Evolutionary conservation across 805 yeast species (phyloP).

Genomic region (Kockiozyma suomiensis): DNA sequence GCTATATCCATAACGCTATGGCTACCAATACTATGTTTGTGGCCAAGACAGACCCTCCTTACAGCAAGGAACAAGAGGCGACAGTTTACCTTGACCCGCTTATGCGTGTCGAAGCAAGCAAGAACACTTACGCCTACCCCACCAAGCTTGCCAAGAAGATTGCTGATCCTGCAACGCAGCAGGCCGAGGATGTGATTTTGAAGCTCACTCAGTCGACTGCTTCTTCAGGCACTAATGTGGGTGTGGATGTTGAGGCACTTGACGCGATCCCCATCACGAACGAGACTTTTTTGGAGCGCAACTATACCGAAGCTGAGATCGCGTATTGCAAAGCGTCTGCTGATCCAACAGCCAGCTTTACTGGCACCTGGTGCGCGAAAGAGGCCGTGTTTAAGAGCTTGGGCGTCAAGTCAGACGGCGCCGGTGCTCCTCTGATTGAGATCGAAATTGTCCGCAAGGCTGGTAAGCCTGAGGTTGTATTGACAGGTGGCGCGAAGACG

Average conservation of each 20-base stretch:
- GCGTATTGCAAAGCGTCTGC: constrained; percentile 75
- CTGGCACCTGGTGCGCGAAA: constrained; percentile 99
- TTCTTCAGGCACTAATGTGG: constrained; percentile 63
- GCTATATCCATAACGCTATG: constrained; percentile 94
- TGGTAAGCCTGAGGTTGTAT: constrained; percentile 73
- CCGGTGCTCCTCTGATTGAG: constrained; percentile 89
- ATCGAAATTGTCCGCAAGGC: constrained; percentile 79
- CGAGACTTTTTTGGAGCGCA: constrained; percentile 87
- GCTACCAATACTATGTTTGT: constrained; percentile 87
- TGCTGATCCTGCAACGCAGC: constrained; percentile 38
- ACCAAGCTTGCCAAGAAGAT: constrained; percentile 36
- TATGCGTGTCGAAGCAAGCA: constrained; percentile 64
- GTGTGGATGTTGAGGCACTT: constrained; percentile 94
- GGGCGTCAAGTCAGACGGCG: constrained; percentile 87
- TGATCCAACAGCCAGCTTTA: constrained; percentile 81
- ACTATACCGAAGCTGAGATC: constrained; percentile 82
- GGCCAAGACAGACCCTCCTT: constrained; percentile 93
- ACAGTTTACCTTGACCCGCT: constrained; percentile 94
- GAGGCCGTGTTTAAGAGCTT: constrained; percentile 98
- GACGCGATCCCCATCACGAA: constrained; percentile 81
- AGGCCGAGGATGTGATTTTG: constrained; percentile 66
- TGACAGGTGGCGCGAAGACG: constrained; percentile 73
- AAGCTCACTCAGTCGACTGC: constrained; percentile 53
- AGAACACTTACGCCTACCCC: constrained; percentile 36
- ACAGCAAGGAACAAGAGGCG: constrained; percentile 82